Conservation (phyloP, 371 early-diverging fungal genomes). For the Thermomucor indicae-seudaticae region DNA sequence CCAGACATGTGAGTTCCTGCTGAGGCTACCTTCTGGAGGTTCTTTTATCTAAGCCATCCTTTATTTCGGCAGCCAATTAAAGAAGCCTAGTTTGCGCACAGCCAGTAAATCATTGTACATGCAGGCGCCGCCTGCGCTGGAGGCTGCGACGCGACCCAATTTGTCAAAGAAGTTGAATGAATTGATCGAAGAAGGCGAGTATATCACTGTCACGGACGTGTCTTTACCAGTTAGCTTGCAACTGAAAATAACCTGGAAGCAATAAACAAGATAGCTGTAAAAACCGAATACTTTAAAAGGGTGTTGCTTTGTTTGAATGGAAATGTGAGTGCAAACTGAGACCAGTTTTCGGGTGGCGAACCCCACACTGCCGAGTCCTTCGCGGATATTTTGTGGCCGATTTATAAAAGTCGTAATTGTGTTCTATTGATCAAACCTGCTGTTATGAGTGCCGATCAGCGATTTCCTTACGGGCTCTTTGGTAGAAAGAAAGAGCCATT, state of each 20-base stretch:
- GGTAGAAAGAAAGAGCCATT: too few relatives aligned
- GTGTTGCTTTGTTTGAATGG: too few relatives aligned
- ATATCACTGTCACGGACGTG: constrained; percentile 72
- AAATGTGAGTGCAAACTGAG: too few relatives aligned
- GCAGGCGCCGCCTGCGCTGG: constrained; percentile 72
- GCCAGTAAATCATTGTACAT: constrained; percentile 67
- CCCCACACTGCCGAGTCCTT: too few relatives aligned
- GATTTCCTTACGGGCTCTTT: too few relatives aligned
- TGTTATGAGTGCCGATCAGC: too few relatives aligned
- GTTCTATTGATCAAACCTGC: too few relatives aligned
- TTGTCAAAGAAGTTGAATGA: constrained; percentile 57
- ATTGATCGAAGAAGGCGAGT: constrained; percentile 61
- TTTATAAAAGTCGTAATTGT: too few relatives aligned
- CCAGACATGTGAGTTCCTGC: constrained; percentile 58
- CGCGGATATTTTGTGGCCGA: too few relatives aligned
- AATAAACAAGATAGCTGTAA: neutral
- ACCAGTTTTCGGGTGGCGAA: too few relatives aligned
- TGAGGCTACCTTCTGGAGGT: neutral
- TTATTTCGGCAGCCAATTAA: constrained; percentile 58
- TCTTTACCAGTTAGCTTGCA: constrained; percentile 64
- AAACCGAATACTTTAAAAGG: too few relatives aligned
- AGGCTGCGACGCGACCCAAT: constrained; percentile 70
- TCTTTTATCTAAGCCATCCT: neutral
- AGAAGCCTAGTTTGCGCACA: constrained; percentile 70
- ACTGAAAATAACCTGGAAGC: constrained; percentile 25